Base-by-base conservation (phyloP, 23 red algal genomes). In the Gracilaria vermiculophylla region DNA sequence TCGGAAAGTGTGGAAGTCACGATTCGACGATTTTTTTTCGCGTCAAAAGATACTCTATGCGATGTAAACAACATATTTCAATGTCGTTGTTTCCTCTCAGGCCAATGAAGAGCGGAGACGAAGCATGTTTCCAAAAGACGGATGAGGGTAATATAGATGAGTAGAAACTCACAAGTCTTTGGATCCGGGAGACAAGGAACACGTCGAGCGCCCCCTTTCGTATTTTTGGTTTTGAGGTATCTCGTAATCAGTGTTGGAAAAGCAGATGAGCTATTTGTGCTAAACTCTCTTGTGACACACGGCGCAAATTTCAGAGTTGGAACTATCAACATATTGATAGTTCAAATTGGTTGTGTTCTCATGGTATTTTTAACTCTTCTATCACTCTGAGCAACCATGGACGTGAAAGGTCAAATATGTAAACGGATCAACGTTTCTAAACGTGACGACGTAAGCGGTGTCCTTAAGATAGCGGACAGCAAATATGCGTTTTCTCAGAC, bases 381-480 rank as follows among this genome's bases (percentile, higher is more conserved):
- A 62, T 82, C 27, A 83, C 88, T 28, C 62, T 75, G 77, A 83
- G 62, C 67, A 20, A 24, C 78, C 64, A 69, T 48, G 77, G 76
- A 35, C 64, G 42, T 41, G 88, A 73, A 21, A 92, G 45, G 17
- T 76, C 67, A 15, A 92, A 52, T 23, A 92, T 74, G 54, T 92
- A 92, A 92, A 58, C n/a, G 88, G 88, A 65, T 92, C 88, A 25
- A 92, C 43, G 32, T 92, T 44, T 44, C 78, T 36, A 77, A 92
- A 92, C 15, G 88, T 92, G 28, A 92, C 88, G 17, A 92, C 77
- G 28, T 92, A 92, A 12, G 87, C 87, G 14, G 61, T 74, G 25
- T 80, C 87, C 6, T 52, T 50, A 25, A 91, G 27, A 39, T 91
- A 92, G 0, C 88, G 76, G 1, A 92, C 88, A 3, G 88, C 67